Percentiles rank a stretch among this genome's conserved stretches.
Conservation (phyloP, 371 early-diverging fungal genomes). For the Rhizopus stolonifer region DNA sequence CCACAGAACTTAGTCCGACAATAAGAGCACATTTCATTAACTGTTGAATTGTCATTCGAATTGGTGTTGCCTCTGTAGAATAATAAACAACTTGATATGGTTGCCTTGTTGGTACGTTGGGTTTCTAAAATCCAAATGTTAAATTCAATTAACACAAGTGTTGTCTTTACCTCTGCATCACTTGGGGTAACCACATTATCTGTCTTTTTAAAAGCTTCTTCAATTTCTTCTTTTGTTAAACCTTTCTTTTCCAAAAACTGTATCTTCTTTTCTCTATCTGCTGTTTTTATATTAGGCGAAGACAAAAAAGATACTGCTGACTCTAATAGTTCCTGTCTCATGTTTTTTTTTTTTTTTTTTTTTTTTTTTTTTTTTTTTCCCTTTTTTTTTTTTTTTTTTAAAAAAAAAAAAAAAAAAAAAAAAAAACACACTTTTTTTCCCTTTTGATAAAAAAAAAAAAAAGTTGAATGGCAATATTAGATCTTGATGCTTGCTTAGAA, state of each 20-base stretch:
- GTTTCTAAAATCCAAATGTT: too few relatives aligned
- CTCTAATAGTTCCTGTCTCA: conserved; percentile 53
- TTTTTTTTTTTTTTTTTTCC: conserved; percentile 39
- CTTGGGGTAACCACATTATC: neutral
- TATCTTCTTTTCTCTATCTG: conserved; percentile 55
- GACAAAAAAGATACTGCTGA: conserved; percentile 57
- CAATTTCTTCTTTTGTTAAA: conserved; percentile 55
- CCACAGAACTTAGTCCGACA: conserved; percentile 30
- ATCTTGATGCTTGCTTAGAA: conserved; percentile 71
- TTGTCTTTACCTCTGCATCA: neutral
- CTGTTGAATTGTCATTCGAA: conserved; percentile 25
- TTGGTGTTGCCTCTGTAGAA: conserved; percentile 12
- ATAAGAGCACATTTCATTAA: conserved; percentile 26
- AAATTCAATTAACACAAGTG: too few relatives aligned
- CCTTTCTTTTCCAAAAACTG: conserved; percentile 62
- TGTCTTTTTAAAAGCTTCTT: conserved; percentile 48
- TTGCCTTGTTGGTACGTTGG: conserved; percentile 16
- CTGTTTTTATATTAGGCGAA: conserved; percentile 52
- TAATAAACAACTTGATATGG: conserved; percentile 30
- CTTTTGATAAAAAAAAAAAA: conserved; percentile 1
- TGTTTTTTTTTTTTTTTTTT: too few relatives aligned
- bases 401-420: neutral
- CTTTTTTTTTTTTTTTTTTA: too few relatives aligned
- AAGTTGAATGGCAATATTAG: conserved; percentile 49
- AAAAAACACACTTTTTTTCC: neutral